Base-by-base conservation (phyloP, 1,284 basidiomycete genomes). In the Clitocybe nebularis region DNA sequence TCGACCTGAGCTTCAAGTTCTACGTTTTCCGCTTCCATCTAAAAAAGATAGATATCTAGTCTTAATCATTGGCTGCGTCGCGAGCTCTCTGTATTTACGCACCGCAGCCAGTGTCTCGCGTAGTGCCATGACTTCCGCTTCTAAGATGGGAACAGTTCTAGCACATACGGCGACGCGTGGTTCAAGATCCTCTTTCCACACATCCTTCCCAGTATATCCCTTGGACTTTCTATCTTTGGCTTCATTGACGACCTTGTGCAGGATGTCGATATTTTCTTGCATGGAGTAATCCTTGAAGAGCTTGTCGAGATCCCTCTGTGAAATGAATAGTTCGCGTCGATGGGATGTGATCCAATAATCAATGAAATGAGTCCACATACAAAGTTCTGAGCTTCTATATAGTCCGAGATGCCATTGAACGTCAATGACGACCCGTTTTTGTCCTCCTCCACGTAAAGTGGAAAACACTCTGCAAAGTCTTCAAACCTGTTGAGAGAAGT, bases 391-490 rank as follows among this genome's bases (percentile, higher is more conserved):
- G 74, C 70, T 49, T 88, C 83, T 53, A 86, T 82, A 44, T 84
- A 82, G 46, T 76, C 67, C 2, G 81, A 77, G 14, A 88, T 76
- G 8, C 76, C 77, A 41, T 79, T 79, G 56, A 77, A 86, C 3
- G 82, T 77, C 2, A 74, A 75, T 21, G 75, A 72, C 4, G 84
- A 77, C 13, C 79, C 77, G 43, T 83, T 79, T 33, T 79, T 81
- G 48, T 85, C 78, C 51, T 86, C 83, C 50, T 86, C 79, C 34
- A 80, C 83, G 64, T 81, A 86, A 19, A 80, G 62, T 11, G 84
- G 72, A 54, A 89, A 89, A 56, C 86, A 88, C 63, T 86, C 81
- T 4, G 75, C 68, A 50, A 88, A 89, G 57, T 89, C 83, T 54
- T 87, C 81, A 53, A 79, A 85, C 36, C 85, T 89, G 49, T 20